Percentiles rank a stretch among this genome's conserved stretches.
phyloP scores from a whole-genome alignment of 805 yeast genomes.

The Yamadazyma insecticola region DNA sequence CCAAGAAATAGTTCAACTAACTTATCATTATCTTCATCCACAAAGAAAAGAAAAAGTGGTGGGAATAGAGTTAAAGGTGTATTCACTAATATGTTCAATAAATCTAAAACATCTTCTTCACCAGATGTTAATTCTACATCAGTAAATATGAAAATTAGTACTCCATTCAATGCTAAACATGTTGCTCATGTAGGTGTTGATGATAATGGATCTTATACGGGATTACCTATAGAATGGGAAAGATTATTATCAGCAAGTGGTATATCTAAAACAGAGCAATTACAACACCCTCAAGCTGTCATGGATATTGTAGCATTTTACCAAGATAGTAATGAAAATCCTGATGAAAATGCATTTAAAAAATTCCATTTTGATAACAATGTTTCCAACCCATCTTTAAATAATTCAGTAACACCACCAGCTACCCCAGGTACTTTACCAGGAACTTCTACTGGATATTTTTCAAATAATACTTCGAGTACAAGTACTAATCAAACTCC shows the following conservation, averaged over 20 bases:
- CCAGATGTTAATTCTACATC: constrained; percentile 9
- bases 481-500: constrained; percentile 1
- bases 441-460: background rate
- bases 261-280: constrained; percentile 82
- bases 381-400: constrained; percentile 19
- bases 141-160: constrained; percentile 64
- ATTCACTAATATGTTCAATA: constrained; percentile 48
- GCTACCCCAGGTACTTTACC: constrained; percentile 18
- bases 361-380: constrained; percentile 31
- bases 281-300: constrained; percentile 90
- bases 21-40: constrained; percentile 3
- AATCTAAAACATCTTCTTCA: constrained; percentile 15
- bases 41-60: constrained; percentile 36
- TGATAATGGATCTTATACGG: constrained; percentile 82
- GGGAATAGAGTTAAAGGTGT: constrained; percentile 52
- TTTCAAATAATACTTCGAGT: background rate
- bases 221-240: constrained; percentile 93
- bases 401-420: constrained; percentile 25
- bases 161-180: constrained; percentile 87
- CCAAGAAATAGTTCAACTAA: constrained; percentile 15
- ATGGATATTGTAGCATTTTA: constrained; percentile 87
- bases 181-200: constrained; percentile 93
- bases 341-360: constrained; percentile 41
- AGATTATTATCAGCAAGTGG: constrained; percentile 77
- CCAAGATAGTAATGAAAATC: constrained; percentile 49